A percentile compares a stretch with the other conserved stretches of the same genome.
These are phyloP conservation scores for Fusarium xylarioides DNA, from an alignment of 2,329 filamentous ascomycete species.

Conservation along the genomic window DNA sequence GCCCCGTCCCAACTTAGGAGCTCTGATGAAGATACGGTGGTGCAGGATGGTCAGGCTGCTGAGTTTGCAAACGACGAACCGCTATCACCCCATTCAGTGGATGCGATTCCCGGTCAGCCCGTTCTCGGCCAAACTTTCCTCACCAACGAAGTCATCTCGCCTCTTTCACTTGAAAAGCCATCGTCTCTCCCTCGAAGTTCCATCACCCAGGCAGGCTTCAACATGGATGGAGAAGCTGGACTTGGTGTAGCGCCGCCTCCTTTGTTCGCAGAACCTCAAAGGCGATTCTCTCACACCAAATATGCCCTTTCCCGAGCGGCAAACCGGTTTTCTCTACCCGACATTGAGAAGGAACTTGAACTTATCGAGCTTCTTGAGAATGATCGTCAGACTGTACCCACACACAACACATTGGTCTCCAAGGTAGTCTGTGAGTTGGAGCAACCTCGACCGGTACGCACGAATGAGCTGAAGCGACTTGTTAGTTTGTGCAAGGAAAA, in stretches of 20 bases:
- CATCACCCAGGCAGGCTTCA: slow-evolving; percentile 18
- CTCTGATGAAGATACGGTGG: not conserved
- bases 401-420: slow-evolving; percentile 37
- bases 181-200: not conserved
- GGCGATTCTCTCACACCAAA: not conserved
- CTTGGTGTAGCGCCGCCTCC: not conserved
- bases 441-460: slow-evolving; percentile 45
- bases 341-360: not conserved
- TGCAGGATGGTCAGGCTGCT: not conserved
- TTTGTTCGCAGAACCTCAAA: slow-evolving; percentile 7
- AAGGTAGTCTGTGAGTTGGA: slow-evolving; percentile 44
- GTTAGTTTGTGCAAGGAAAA: slow-evolving; percentile 44
- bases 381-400: slow-evolving; percentile 26
- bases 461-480: slow-evolving; percentile 44
- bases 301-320: not conserved
- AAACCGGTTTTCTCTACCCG: slow-evolving; percentile 8
- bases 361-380: not conserved
- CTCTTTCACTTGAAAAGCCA: slow-evolving; percentile 14
- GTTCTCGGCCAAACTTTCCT: slow-evolving; percentile 8
- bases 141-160: slow-evolving; percentile 19
- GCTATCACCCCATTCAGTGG: slow-evolving; percentile 9
- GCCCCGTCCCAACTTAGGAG: not conserved
- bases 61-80: not conserved
- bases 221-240: slow-evolving; percentile 37
- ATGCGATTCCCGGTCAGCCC: slow-evolving; percentile 5